These are phyloP conservation scores for Calocera viscosa DNA, from an alignment of 768 basidiomycete species.

Conservation along the genomic window DNA sequence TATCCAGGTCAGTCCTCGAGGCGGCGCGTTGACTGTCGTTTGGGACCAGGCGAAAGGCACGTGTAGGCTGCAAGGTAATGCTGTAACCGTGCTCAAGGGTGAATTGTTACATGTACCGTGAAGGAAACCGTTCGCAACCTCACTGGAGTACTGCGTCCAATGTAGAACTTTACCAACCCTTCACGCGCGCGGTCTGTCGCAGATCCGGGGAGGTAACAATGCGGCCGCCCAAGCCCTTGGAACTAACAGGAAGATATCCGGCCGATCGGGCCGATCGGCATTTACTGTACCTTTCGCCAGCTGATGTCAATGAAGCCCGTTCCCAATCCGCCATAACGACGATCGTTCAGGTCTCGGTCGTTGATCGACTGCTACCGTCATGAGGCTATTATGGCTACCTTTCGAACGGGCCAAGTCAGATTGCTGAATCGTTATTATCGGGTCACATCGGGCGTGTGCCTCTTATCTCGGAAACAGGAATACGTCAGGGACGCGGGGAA, in stretches of 20 bases:
- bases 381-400: neutral
- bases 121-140: neutral
- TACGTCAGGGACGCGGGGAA: slow-evolving; percentile 3
- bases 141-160: neutral
- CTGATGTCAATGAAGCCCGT: no score
- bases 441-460: neutral
- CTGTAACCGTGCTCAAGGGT: neutral
- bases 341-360: no score
- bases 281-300: neutral
- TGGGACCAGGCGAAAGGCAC: slow-evolving; percentile 19
- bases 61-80: neutral
- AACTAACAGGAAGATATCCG: neutral
- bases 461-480: neutral
- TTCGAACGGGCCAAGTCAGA: neutral
- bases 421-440: neutral
- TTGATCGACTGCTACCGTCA: neutral
- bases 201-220: neutral
- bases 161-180: neutral
- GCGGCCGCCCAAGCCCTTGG: neutral
- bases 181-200: neutral
- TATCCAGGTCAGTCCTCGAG: slow-evolving; percentile 41
- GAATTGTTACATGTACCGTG: neutral
- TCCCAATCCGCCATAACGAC: no score
- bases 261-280: slow-evolving; percentile 9
- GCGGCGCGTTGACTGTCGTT: slow-evolving; percentile 34